Conservation (phyloP, 371 early-diverging fungal species). For the Lichtheimia hyalospora region DNA sequence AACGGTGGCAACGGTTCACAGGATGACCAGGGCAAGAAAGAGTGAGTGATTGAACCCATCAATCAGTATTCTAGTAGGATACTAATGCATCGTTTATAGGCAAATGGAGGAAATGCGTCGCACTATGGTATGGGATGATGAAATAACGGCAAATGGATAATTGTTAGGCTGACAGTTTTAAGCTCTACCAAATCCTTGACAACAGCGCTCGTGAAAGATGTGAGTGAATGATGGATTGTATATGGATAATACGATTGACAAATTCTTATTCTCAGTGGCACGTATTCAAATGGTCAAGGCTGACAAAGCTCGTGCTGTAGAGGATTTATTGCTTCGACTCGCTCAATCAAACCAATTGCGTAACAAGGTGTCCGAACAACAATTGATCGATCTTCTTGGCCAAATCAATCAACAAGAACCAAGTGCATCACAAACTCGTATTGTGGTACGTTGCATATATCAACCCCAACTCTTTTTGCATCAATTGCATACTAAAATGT, state of each 20-base stretch:
- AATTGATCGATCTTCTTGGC: constrained; percentile 83
- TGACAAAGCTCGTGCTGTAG: constrained; percentile 87
- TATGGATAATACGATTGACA: background rate
- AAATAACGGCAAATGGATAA: background rate
- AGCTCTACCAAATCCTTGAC: constrained; percentile 83
- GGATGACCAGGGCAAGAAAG: constrained; percentile 52
- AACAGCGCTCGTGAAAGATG: constrained; percentile 85
- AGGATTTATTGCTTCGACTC: constrained; percentile 89
- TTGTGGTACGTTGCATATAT: constrained; percentile 55
- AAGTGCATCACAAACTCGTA: constrained; percentile 65
- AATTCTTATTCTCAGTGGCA: constrained; percentile 53
- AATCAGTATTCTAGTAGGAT: too few species aligned
- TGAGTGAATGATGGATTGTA: constrained; percentile 21
- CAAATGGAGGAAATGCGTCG: constrained; percentile 87
- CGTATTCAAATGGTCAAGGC: constrained; percentile 90
- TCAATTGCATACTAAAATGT: background rate
- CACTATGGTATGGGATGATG: constrained; percentile 62
- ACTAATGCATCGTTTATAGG: constrained; percentile 17
- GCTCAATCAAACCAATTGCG: constrained; percentile 83
- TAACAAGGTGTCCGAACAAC: constrained; percentile 78
- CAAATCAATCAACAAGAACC: constrained; percentile 78
- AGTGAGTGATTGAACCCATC: constrained; percentile 21
- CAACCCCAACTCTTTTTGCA: background rate
- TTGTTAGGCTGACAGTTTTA: background rate
- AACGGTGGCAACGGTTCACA: constrained; percentile 4